Percentiles rank a stretch among this genome's conserved stretches.
Conservation (phyloP, 495 filamentous ascomycete species). For the Podospora sp. region DNA sequence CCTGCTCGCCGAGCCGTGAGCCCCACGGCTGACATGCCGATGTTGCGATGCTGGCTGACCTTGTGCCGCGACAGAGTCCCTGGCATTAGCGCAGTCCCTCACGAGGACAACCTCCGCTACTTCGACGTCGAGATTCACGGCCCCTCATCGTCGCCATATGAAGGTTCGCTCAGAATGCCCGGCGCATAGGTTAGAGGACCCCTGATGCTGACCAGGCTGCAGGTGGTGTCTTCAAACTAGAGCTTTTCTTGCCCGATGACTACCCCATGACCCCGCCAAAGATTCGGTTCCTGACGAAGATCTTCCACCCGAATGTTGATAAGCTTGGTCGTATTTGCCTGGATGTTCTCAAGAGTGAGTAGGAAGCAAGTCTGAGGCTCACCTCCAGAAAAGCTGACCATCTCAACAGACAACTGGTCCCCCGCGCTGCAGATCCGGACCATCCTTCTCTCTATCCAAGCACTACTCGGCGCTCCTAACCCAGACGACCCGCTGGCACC, state of each 20-base stretch:
- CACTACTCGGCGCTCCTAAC: conserved; percentile 92
- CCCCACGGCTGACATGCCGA: conserved; percentile 15
- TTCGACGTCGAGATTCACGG: conserved; percentile 97
- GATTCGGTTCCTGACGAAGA: conserved; percentile 97
- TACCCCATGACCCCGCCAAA: conserved; percentile 99
- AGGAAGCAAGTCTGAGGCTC: neutral
- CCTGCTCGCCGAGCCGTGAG: conserved; percentile 94
- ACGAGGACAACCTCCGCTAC: conserved; percentile 96
- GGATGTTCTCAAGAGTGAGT: conserved; percentile 93
- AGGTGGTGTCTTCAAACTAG: conserved; percentile 96
- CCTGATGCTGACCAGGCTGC: conserved; percentile 7
- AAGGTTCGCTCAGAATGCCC: conserved; percentile 58
- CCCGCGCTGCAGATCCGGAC: conserved; percentile 97
- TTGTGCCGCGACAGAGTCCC: conserved; percentile 66
- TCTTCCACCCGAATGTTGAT: conserved; percentile 99
- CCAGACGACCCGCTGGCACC: conserved; percentile 56
- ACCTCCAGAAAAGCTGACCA: conserved; percentile 7
- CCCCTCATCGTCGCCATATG: conserved; percentile 91
- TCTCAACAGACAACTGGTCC: conserved; percentile 89
- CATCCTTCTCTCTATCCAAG: conserved; percentile 96
- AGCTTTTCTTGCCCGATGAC: conserved; percentile 98
- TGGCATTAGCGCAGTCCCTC: conserved; percentile 95
- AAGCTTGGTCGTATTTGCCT: conserved; percentile 95
- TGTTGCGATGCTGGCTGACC: conserved; percentile 26
- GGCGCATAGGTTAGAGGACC: neutral